Evolutionary conservation across 2,329 filamentous ascomycete species (phyloP).

Genomic region (Neofusicoccum parvum): DNA sequence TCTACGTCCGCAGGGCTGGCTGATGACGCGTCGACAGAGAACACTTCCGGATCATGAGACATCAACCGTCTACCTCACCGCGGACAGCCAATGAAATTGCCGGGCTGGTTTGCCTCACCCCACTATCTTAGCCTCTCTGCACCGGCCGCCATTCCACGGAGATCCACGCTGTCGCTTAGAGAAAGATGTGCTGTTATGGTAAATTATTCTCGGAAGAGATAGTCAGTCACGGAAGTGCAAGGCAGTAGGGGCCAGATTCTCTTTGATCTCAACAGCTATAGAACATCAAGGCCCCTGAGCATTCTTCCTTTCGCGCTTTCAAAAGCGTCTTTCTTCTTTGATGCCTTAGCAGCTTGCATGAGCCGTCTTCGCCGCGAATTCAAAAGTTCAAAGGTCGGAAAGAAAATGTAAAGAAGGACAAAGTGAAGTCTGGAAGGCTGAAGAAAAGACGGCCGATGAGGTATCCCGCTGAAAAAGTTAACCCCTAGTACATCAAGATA

Average conservation of each 20-base stretch:
- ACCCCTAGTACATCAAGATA: slow-evolving; percentile 15
- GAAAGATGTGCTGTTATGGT: background rate
- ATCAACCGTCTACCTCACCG: too few species aligned
- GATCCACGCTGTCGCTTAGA: too few species aligned
- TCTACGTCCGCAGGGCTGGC: too few species aligned
- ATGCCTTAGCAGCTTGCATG: background rate
- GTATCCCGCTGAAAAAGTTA: slow-evolving; percentile 7
- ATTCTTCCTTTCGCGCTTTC: background rate
- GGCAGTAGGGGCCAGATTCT: background rate
- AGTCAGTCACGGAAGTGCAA: background rate
- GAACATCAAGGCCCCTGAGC: background rate
- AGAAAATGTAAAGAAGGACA: background rate
- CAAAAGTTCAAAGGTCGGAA: background rate
- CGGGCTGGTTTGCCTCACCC: background rate
- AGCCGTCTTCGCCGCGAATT: background rate
- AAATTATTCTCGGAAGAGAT: too few species aligned
- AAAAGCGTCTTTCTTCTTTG: background rate
- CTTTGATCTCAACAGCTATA: background rate
- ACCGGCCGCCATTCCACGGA: too few species aligned
- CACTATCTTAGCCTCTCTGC: too few species aligned
- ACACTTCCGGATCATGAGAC: background rate
- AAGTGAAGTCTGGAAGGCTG: background rate
- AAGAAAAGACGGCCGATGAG: slow-evolving; percentile 2
- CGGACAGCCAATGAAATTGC: too few species aligned
- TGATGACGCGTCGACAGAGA: background rate